Evolutionary conservation across 176 grass and related monocot species (phyloP), one percentile per base, ranked within the genome.

Genomic region (Triticum timopheevii): DNA sequence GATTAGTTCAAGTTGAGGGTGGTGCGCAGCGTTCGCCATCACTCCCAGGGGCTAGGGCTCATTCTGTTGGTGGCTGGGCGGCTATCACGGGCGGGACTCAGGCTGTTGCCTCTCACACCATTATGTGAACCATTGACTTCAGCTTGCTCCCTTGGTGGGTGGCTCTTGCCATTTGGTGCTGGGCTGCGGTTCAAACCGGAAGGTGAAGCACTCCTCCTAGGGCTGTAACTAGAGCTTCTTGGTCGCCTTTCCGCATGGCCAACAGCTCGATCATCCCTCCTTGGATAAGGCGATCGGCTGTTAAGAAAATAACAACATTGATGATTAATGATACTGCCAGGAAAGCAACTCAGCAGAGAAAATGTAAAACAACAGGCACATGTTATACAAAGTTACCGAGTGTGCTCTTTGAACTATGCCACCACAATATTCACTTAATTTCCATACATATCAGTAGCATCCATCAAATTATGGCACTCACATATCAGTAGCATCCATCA

Each of bases 221-320:
- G 87, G 70, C 88, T 92, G 81, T 95, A 83, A 16, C 76, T 49
- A 4, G 80, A 81, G 78, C 83, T 92, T 79, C 85, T 91, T 33
- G 87, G 61, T 63, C 49, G 61, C 27, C 13, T 73, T 38, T 92
- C 93, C 39, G 79, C 86, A 4, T 8, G 35, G 61, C 62, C 77
- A 76, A 78, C 80, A 13, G 15, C 66, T 30, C 9, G 34, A 19
- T 59, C 79, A 36, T 84, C 88, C 64, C 82, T 93, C 22, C 65
- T 87, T 30, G 90, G 90, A 50, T 90, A 95, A 65, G 66, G 88
- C 0, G 90, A 85, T 19, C 71, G 79, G 63, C 81, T 91, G 49
- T 47, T 76, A 40, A 65, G 6, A 50, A 77, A 73, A 85, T 3
- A 30, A 68, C 58, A 76, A 28, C 10, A 6, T 49, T 34, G 35